These are phyloP conservation scores for Trametopsis cervina DNA, from an alignment of 768 basidiomycete genomes.

Conservation along the genomic window DNA sequence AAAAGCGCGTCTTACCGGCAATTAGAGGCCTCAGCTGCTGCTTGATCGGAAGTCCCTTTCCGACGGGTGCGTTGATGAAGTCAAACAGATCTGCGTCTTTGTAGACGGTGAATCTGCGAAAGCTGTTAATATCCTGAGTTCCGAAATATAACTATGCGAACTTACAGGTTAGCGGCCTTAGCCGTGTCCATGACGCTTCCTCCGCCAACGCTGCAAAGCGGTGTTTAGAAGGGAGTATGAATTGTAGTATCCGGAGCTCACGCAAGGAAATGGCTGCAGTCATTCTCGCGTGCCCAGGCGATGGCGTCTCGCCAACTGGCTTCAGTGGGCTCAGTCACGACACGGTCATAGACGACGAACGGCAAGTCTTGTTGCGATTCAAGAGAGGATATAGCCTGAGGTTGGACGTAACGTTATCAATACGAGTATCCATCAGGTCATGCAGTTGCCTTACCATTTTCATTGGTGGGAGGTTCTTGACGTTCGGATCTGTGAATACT, in stretches of 20 bases:
- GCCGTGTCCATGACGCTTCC: constrained; percentile 95
- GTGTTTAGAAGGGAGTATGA: constrained; percentile 3
- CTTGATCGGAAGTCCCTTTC: constrained; percentile 81
- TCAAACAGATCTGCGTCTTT: constrained; percentile 90
- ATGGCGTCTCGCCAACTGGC: constrained; percentile 86
- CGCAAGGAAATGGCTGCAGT: constrained; percentile 94
- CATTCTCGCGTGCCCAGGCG: constrained; percentile 74
- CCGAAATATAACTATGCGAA: constrained; percentile 1
- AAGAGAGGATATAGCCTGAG: constrained; percentile 77
- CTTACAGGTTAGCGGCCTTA: constrained; percentile 87
- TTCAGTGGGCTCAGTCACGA: constrained; percentile 89
- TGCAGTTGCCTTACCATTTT: constrained; percentile 48
- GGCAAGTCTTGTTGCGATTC: constrained; percentile 68
- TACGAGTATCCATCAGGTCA: neutral
- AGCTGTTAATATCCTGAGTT: constrained; percentile 8
- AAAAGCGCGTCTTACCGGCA: constrained; percentile 42
- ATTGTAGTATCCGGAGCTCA: constrained; percentile 30
- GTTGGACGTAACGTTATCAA: neutral
- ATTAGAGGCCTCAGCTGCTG: constrained; percentile 77
- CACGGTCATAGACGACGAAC: constrained; percentile 76
- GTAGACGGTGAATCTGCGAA: constrained; percentile 75
- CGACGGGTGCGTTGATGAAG: constrained; percentile 95
- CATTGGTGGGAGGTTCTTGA: constrained; percentile 79
- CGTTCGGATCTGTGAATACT: constrained; percentile 87
- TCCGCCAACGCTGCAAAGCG: constrained; percentile 66